phyloP scores from a whole-genome alignment of 768 basidiomycete species.

The Cubamyces lactineus region DNA sequence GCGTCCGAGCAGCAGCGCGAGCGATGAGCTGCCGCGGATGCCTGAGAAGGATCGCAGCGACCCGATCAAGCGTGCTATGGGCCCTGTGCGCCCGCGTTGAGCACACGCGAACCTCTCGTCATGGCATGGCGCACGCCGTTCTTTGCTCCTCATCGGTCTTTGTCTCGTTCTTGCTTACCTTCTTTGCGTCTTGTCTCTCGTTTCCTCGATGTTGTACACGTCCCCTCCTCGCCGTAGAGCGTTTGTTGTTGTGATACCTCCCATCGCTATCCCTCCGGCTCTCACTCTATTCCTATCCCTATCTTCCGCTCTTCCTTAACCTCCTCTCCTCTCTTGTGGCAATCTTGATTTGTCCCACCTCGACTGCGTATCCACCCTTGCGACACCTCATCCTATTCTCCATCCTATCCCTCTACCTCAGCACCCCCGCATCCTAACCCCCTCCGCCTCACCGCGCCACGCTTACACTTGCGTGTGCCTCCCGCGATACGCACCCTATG shows the following conservation, averaged over 20 bases:
- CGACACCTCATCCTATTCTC: conserved; percentile 10
- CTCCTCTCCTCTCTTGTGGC: neutral
- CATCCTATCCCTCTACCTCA: conserved; percentile 1
- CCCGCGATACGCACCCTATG: conserved; percentile 16
- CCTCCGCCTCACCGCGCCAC: neutral
- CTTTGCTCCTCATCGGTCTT: neutral
- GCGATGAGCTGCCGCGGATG: conserved; percentile 6
- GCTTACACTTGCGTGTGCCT: neutral
- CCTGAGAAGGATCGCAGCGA: conserved; percentile 32
- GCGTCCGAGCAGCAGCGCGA: conserved; percentile 21
- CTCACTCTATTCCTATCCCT: neutral
- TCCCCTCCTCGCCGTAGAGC: neutral
- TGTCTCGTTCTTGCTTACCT: neutral
- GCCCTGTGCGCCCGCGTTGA: conserved; percentile 12
- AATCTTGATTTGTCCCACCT: neutral
- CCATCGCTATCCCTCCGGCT: conserved; percentile 1
- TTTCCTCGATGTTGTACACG: conserved; percentile 8
- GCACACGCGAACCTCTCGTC: neutral
- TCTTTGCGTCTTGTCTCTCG: neutral
- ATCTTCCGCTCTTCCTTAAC: neutral
- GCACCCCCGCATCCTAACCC: neutral
- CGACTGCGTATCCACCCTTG: conserved; percentile 9
- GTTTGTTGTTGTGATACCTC: conserved; percentile 7
- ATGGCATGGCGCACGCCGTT: neutral
- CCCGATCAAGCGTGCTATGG: conserved; percentile 29